Evolutionary conservation across 306 rosid genomes (phyloP), one percentile per base, ranked within the genome.

Genomic region (Castanea crenata): DNA sequence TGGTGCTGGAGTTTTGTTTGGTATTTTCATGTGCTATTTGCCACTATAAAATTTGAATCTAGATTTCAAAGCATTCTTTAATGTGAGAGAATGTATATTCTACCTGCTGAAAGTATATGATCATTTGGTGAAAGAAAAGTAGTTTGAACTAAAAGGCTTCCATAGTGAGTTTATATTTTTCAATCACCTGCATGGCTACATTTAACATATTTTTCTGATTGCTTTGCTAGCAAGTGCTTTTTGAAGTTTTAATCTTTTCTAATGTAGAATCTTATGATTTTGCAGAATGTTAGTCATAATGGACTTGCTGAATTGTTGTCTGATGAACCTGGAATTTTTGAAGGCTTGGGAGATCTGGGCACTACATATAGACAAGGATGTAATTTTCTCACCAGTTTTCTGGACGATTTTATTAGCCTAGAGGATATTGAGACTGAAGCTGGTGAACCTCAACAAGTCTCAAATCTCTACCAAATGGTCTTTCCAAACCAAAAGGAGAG

Each of bases 321-420:
- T 14, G 80, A 75, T 70, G 78, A 35, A 55, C 67, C 70, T 54
- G 83, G 85, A 20, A 49, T 81, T 44, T 83, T 67, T 68, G 62
- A 46, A n/a, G 86, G 76, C 44, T 69, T 88, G 65, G 88, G 70
- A 72, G 83, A 63, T 59, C 76, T 86, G 79, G 71, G 74, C 71
- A 38, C 7, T 38, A 44, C 59, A 44, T 65, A 34, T 57, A 49
- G 34, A 5, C 44, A 58, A 5, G 64, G 21, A 46, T 38, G 44
- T 38, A 9, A 38, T 38, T 6, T 38, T 38, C 0, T 10, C 44
- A 38, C 44, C 44, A 2, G 0, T 38, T 1, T 6, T 38, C 10
- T 38, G 44, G 44, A 38, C 10, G 46, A 41, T 8, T 0, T 2
- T 41, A 7, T 41, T 2, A 41, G 46, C 46, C 2, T 49, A 1